phyloP scores from a whole-genome alignment of 2,329 filamentous ascomycete species.

The Curvularia sp. region DNA sequence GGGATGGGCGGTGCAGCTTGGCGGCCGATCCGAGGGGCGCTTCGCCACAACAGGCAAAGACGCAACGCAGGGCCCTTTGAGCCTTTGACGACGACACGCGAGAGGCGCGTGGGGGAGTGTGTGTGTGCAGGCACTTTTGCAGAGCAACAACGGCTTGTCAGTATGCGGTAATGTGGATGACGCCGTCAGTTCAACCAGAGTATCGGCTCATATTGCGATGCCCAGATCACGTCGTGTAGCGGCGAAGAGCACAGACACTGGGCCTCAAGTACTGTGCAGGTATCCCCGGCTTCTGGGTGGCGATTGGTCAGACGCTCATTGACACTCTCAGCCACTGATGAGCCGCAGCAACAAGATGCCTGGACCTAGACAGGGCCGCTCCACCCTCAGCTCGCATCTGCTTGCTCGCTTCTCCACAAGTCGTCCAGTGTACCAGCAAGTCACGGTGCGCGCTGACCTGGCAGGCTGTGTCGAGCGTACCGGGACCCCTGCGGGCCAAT shows the following conservation, averaged over 20 bases:
- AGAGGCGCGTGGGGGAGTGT: conserved; percentile 26
- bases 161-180: conserved; percentile 19
- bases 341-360: conserved; percentile 33
- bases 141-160: conserved; percentile 4
- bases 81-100: conserved; percentile 27
- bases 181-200: conserved; percentile 25
- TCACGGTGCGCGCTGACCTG: conserved; percentile 33
- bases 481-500: conserved; percentile 34
- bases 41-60: conserved; percentile 29
- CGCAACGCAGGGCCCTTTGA: conserved; percentile 15
- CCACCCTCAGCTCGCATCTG: conserved; percentile 31
- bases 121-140: conserved; percentile 5
- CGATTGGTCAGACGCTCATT: conserved; percentile 36
- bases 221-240: conserved; percentile 38
- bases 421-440: conserved; percentile 33
- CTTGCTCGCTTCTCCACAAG: conserved; percentile 25
- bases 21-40: conserved; percentile 24
- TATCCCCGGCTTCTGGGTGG: conserved; percentile 29
- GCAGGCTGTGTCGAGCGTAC: conserved; percentile 29
- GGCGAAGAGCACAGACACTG: conserved; percentile 30
- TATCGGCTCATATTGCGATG: conserved; percentile 35
- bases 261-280: conserved; percentile 21
- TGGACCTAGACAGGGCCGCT: conserved; percentile 30
- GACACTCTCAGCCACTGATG: conserved; percentile 36
- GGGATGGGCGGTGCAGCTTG: conserved; percentile 23